Percentiles rank a stretch among this genome's conserved stretches.
phyloP scores from a whole-genome alignment of 169 alveolate genomes.

The Plasmodium adleri region DNA sequence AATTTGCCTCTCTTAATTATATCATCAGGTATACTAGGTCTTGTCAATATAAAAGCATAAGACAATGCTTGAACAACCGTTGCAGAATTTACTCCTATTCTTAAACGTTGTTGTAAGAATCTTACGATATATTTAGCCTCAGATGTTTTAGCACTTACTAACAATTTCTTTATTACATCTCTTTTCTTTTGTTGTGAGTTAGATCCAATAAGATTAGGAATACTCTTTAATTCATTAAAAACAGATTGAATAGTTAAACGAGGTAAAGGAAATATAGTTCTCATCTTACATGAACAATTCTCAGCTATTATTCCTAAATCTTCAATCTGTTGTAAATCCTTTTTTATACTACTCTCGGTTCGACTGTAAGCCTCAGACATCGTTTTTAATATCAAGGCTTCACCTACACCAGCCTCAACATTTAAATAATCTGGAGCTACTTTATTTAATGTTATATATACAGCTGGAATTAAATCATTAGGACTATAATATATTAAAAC shows the following conservation, averaged over 20 bases:
- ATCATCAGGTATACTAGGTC: slow-evolving; percentile 77
- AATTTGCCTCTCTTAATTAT: slow-evolving; percentile 37
- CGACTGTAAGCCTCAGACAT: slow-evolving; percentile 95
- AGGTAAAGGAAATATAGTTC: slow-evolving; percentile 88
- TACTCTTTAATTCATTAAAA: slow-evolving; percentile 79
- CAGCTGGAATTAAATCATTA: slow-evolving; percentile 87
- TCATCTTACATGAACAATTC: slow-evolving; percentile 90
- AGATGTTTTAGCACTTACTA: slow-evolving; percentile 92
- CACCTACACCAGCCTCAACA: slow-evolving; percentile 98
- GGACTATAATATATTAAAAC: slow-evolving; percentile 89
- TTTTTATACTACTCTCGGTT: slow-evolving; percentile 92
- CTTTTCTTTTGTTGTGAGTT: slow-evolving; percentile 83
- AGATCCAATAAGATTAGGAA: slow-evolving; percentile 84
- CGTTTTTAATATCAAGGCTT: slow-evolving; percentile 93
- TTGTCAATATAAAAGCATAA: slow-evolving; percentile 86
- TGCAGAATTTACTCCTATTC: slow-evolving; percentile 96
- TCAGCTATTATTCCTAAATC: slow-evolving; percentile 93
- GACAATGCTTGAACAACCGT: slow-evolving; percentile 93
- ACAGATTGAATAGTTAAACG: slow-evolving; percentile 89
- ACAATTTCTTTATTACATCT: slow-evolving; percentile 89
- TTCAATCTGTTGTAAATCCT: slow-evolving; percentile 90
- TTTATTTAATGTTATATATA: slow-evolving; percentile 87
- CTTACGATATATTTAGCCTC: slow-evolving; percentile 97
- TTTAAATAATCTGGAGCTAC: slow-evolving; percentile 97
- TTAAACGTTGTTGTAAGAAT: slow-evolving; percentile 94